Conservation (phyloP, 805 yeast species). For the Groenewaldozyma salmanticensis region DNA sequence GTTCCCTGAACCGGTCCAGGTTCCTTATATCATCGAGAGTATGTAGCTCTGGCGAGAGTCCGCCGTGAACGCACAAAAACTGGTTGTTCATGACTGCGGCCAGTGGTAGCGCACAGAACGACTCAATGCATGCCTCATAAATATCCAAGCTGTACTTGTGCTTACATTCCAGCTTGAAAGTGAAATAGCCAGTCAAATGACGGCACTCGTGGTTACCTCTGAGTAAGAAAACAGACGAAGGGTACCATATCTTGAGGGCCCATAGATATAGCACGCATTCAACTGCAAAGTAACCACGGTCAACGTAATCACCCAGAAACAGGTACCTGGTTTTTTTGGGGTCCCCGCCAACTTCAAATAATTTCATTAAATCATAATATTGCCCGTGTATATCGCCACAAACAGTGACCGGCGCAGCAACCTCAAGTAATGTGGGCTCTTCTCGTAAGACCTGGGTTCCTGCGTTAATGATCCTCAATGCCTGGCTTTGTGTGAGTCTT, state of each 20-base stretch:
- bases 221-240: slow-evolving; percentile 64
- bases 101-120: slow-evolving; percentile 81
- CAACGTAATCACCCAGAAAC: slow-evolving; percentile 91
- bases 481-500: slow-evolving; percentile 61
- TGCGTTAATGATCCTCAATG: slow-evolving; percentile 49
- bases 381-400: slow-evolving; percentile 99
- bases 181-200: slow-evolving; percentile 88
- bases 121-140: slow-evolving; percentile 63
- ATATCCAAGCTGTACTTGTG: slow-evolving; percentile 63
- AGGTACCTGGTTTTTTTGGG: slow-evolving; percentile 69
- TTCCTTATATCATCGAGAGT: slow-evolving; percentile 57
- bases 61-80: slow-evolving; percentile 95
- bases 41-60: slow-evolving; percentile 76
- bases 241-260: slow-evolving; percentile 68
- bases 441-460: slow-evolving; percentile 53
- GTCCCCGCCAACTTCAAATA: slow-evolving; percentile 89
- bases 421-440: slow-evolving; percentile 72
- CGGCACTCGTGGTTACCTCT: slow-evolving; percentile 94
- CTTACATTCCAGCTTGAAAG: slow-evolving; percentile 82
- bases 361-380: slow-evolving; percentile 76
- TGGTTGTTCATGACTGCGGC: slow-evolving; percentile 92
- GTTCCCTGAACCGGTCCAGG: slow-evolving; percentile 77
- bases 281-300: slow-evolving; percentile 82
- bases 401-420: slow-evolving; percentile 89
- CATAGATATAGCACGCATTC: slow-evolving; percentile 63